Evolutionary conservation across 345 rosid genomes (phyloP), one percentile per base, ranked within the genome.

Genomic region (Angophora floribunda): DNA sequence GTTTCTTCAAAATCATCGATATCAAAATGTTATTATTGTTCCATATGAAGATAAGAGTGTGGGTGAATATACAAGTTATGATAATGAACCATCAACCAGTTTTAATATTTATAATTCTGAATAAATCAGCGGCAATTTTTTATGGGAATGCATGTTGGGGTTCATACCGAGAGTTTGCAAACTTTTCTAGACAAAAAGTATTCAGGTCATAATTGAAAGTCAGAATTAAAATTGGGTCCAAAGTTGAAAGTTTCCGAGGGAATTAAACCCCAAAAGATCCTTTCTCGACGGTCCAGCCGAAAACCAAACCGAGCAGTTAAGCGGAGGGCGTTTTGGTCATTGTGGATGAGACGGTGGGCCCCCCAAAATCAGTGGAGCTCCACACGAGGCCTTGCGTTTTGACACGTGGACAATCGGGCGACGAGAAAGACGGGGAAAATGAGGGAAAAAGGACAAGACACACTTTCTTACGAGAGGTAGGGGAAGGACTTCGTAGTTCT

Each of bases 41-140:
- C 0, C 6, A 2, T 13, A 15, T 1, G 11, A 13, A n/a, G 7
- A 14, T 14, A 19, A 30, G 32, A 32, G 1, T 14, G 78, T 65
- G 0, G 30, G 14, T 65, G 16, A 65, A n/a, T 9, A 67, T 16
- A 9, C 0, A 15, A 0, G 78, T 30, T 36, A 3, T 65, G 44
- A 30, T 65, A 30, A 65, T 30, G 78, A 67, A 32, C 79, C 22
- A 19, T 2, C 10, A 32, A 15, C 0, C 15, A 5, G 45, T 0
- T 4, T 0, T 16, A 67, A 32, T 7, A 6, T n/a, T 63, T 13
- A 13, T 63, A 13, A n/a, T 28, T 28, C 28, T 63, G 9, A 28
- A 6, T 16, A 63, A 63, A 28, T 13, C 7, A 0, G 7, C 3
- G 0, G 17, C 2, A 8, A 61, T 6, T n/a, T n/a, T 13, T 30